Evolutionary conservation across 2,329 filamentous ascomycete genomes (phyloP).

Genomic region (Alternaria arbusti): DNA sequence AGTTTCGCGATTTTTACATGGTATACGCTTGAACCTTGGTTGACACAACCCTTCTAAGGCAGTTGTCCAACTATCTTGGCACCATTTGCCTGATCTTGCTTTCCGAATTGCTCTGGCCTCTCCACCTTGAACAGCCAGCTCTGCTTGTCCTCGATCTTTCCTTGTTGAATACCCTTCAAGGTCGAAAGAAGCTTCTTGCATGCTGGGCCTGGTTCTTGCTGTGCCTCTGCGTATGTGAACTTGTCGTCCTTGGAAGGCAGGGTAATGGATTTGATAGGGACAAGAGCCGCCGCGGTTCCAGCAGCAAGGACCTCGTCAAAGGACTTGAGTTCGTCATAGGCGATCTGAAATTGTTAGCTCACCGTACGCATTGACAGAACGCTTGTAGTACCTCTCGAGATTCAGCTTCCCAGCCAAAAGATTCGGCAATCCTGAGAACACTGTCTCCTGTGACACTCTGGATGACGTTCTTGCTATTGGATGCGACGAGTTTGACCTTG

Average conservation of each 20-base stretch:
- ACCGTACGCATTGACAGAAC: background rate
- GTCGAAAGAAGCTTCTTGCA: conserved; percentile 75
- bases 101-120: conserved; percentile 48
- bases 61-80: conserved; percentile 45
- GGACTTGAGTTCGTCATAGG: conserved; percentile 65
- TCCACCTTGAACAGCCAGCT: conserved; percentile 68
- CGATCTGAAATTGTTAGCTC: conserved; percentile 58
- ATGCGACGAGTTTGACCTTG: conserved; percentile 77
- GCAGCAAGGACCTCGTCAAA: conserved; percentile 88
- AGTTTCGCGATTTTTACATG: background rate
- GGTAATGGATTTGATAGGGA: conserved; percentile 91
- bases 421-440: conserved; percentile 74
- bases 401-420: conserved; percentile 86
- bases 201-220: conserved; percentile 74
- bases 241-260: conserved; percentile 65
- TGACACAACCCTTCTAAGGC: conserved; percentile 23
- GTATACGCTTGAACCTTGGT: background rate
- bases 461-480: conserved; percentile 86
- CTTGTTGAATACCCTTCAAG: conserved; percentile 85
- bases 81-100: conserved; percentile 21
- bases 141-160: conserved; percentile 77
- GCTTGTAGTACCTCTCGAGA: conserved; percentile 64
- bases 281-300: conserved; percentile 87
- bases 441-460: conserved; percentile 84
- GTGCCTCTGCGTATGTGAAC: conserved; percentile 61